Base-by-base conservation (phyloP, 2,329 filamentous ascomycete species). In the Aspergillus hortae region DNA sequence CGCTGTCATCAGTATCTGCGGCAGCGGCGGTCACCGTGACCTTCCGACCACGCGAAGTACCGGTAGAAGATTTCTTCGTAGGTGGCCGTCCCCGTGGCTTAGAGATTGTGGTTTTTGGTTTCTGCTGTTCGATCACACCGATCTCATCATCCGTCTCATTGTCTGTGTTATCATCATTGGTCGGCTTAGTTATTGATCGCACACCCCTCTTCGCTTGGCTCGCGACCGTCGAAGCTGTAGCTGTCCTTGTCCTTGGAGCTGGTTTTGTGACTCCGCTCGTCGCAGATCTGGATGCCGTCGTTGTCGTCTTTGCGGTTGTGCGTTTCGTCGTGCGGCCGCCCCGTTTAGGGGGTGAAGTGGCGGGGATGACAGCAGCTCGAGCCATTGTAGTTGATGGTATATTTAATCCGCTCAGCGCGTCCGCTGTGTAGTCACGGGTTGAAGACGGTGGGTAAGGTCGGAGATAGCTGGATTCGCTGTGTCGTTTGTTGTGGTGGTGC, bases 61-160 rank as follows among this genome's bases (percentile, higher is more conserved):
- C 48, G 7, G 49, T 36, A 4, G 51, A 44, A 4, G 51, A 48
- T 9, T 56, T 23, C n/a, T 36, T 41, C 44, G 48, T 47, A 35
- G 57, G 46, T 10, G 57, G 11, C 32, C 55, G 59, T 19, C 48
- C 52, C 44, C 56, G 61, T 2, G 55, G 25, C n/a, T 33, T 47
- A 6, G 51, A 10, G 4, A 46, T 25, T 21, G 52, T 55, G 14
- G 35, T 38, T 11, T 40, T 33, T 15, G 46, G 55, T 25, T 52
- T 50, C 33, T 48, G 55, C 2, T 30, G 49, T 11, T 52, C 49
- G 15, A 61, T 55, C 10, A 58, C 48, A 4, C 54, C 59, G 23
- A 65, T 54, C 36, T 65, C 62, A 52, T 65, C 62, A 33, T 65
- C 61, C n/a, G 59, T 60, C n/a, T 54, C 55, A 10, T 57, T 59